Base-by-base conservation (phyloP, 768 basidiomycete genomes). In the Mycena floridula region DNA sequence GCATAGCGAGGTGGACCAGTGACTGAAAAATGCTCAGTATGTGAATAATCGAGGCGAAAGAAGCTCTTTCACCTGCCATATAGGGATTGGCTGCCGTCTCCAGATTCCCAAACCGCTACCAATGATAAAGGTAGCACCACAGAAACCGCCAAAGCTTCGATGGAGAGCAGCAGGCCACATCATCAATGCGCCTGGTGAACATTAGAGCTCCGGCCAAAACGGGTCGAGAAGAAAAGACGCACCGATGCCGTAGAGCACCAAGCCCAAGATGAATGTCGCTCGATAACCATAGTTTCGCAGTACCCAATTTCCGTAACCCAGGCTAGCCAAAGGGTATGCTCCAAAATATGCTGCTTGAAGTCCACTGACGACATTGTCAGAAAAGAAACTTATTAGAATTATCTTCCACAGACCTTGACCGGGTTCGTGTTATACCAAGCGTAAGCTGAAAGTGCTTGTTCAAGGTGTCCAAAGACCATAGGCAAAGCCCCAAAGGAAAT, bases 131-230 rank as follows among this genome's bases (percentile, higher is more conserved):
- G 63, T 65, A 4, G 63, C 63, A 11, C 62, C 63, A 24, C 63
- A 65, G 44, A 65, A 65, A 9, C 63, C 63, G 12, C 63, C 63
- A 42, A 65, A 65, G 6, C 59, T 61, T 28, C 54, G 51, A 35
- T 63, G 61, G 12, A 65, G 55, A 3, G 52, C 62, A 8, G 63
- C 62, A 5, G 63, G 63, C 63, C 63, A 65, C 62, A 65, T 63
- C 47, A 63, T 47, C 18, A 65, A 49, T 9, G 63, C 63, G n/a
- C n/a, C n/a, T n/a, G n/a, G n/a, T n/a, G n/a, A n/a, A n/a, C n/a
- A n/a, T n/a, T n/a, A n/a, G n/a, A n/a, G n/a, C n/a, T n/a, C n/a
- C n/a, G n/a, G n/a, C n/a, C n/a, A n/a, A n/a, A n/a, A n/a, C n/a
- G n/a, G n/a, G n/a, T n/a, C n/a, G n/a, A n/a, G n/a, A n/a, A n/a